phyloP scores from a whole-genome alignment of 164 flowering plant genomes.

The Chimonanthus salicifolius region DNA sequence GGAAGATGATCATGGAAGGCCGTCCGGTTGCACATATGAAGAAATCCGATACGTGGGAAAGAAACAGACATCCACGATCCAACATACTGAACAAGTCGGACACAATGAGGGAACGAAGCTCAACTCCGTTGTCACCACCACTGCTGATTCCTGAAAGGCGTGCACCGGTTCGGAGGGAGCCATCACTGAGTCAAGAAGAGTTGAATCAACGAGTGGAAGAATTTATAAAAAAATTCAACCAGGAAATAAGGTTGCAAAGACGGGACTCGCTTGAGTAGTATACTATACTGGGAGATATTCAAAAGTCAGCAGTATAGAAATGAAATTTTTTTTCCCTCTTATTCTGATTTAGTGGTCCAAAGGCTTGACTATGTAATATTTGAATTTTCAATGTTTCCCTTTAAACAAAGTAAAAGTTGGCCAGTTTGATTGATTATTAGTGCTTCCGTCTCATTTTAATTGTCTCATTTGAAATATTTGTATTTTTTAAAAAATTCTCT shows the following conservation, averaged over 20 bases:
- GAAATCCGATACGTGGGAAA: constrained; percentile 14
- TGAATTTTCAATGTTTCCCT: too few relatives aligned
- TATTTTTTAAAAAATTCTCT: too few relatives aligned
- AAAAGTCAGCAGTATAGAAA: too few relatives aligned
- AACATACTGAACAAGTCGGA: constrained; percentile 42
- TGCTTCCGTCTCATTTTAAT: too few relatives aligned
- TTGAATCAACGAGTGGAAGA: constrained; percentile 74
- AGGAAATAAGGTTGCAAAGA: constrained; percentile 36
- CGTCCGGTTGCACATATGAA: too few relatives aligned
- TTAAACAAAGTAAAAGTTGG: too few relatives aligned
- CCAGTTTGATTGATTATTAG: too few relatives aligned
- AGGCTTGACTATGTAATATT: too few relatives aligned
- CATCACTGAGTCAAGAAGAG: constrained; percentile 80
- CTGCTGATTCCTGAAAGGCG: constrained; percentile 10
- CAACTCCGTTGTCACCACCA: constrained; percentile 11
- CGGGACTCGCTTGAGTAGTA: constrained; percentile 53
- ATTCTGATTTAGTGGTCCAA: too few relatives aligned
- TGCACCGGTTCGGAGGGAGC: constrained; percentile 29
- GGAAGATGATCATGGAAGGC: constrained; percentile 66
- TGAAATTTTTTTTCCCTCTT: too few relatives aligned
- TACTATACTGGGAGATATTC: not conserved
- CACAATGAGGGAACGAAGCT: constrained; percentile 46
- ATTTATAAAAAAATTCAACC: constrained; percentile 72
- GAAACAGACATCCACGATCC: constrained; percentile 30
- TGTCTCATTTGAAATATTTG: too few relatives aligned